A percentile compares a stretch with the other conserved stretches of the same genome.
Conservation (phyloP, 2,329 filamentous ascomycete species). For the Colletotrichum spinosum region DNA sequence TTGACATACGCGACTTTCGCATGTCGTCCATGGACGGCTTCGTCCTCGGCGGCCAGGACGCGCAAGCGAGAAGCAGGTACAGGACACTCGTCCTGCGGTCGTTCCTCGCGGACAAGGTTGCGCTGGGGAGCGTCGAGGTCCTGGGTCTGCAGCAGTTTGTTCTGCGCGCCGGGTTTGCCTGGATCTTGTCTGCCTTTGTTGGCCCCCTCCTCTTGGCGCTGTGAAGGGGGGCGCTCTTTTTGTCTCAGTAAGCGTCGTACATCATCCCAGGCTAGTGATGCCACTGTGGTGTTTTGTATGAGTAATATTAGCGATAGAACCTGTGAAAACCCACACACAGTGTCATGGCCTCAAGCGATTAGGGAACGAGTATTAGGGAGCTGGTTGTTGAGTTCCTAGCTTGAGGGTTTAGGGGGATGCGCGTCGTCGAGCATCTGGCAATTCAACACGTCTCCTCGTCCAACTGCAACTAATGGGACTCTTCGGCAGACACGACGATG, state of each 20-base stretch:
- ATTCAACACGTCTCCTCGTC: no score
- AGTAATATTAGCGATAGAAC: no score
- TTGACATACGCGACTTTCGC: slow-evolving; percentile 60
- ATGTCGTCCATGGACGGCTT: slow-evolving; percentile 65
- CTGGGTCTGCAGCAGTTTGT: slow-evolving; percentile 48
- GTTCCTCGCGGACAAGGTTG: slow-evolving; percentile 57
- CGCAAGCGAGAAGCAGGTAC: slow-evolving; percentile 48
- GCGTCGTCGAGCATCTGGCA: no score
- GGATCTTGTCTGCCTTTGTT: slow-evolving; percentile 42
- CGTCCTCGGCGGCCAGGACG: slow-evolving; percentile 50
- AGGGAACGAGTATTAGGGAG: no score
- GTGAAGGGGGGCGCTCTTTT: slow-evolving; percentile 4
- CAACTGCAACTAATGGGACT: no score
- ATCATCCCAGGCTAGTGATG: neutral
- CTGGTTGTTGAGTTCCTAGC: no score
- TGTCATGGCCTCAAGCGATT: no score
- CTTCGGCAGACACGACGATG: no score
- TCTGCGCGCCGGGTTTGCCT: slow-evolving; percentile 48
- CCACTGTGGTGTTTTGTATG: no score
- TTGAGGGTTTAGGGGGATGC: no score
- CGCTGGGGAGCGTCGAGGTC: slow-evolving; percentile 50
- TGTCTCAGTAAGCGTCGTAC: slow-evolving; percentile 20
- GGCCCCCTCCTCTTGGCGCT: slow-evolving; percentile 21
- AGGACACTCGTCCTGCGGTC: slow-evolving; percentile 51
- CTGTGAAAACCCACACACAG: no score